Evolutionary conservation across 345 rosid genomes (phyloP), one percentile per base, ranked within the genome.

Genomic region (Eucalyptus viminalis): DNA sequence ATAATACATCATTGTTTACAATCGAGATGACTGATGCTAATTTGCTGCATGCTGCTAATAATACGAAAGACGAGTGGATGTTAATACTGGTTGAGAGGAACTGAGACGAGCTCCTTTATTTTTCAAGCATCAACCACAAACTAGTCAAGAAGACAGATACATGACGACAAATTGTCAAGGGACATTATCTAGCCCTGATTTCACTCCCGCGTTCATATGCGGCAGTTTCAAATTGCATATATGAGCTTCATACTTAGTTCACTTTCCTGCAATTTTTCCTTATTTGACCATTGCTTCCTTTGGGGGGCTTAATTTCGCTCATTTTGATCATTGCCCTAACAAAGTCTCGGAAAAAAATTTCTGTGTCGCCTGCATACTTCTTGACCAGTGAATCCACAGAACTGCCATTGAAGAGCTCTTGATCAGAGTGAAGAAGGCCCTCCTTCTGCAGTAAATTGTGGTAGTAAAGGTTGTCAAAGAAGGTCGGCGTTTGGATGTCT

Each of bases 351-450:
- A 43, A 87, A 45, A 87, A 25, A 13, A 11, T 25, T 19, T 7
- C 34, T 50, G 65, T 37, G 72, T 86, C 72, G n/a, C 5, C 0
- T 21, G 85, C 47, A 13, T 76, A 76, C 85, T 40, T 76, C 85
- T 40, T 76, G 47, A 40, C 85, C 85, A 76, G 85, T 40, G 85
- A 76, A 21, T 6, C 85, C 47, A 76, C 85, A 40, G 85, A 76
- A 40, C 47, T 6, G 47, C 85, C 47, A 4, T 76, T 21, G 85
- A 76, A 40, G 85, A 96, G 93, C 5, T 94, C 96, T 91, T 97
- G 90, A 56, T 97, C 99, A 40, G 99, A 97, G 89, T 97, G 96
- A 4, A 97, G 92, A 89, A 97, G 95, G 49, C 98, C 99, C 91
- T 94, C 94, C 44, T 97, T 96, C 8, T 93, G 93, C 37, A 92